Evolutionary conservation across 192 early-diverging fungal species (phyloP).

Genomic region (Entomortierella chlamydospora): DNA sequence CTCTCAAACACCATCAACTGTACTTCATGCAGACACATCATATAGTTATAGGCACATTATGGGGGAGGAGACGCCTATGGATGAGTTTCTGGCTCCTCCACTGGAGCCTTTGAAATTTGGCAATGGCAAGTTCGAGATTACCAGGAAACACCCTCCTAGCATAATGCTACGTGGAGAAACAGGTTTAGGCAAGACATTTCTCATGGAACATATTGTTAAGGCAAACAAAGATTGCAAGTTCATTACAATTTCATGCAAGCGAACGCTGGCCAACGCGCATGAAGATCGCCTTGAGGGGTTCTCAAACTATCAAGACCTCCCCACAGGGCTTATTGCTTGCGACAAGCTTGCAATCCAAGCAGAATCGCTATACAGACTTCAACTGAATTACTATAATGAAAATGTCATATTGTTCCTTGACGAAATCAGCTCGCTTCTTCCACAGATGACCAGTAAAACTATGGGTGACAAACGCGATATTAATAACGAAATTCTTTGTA

Average conservation of each 20-base stretch:
- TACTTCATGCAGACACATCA: constrained; percentile 7
- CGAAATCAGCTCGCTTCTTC: constrained; percentile 5
- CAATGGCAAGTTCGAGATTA: constrained; percentile 12
- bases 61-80: neutral
- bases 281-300: constrained; percentile 2
- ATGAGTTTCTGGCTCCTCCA: neutral
- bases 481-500: neutral
- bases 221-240: constrained; percentile 12
- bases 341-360: constrained; percentile 7
- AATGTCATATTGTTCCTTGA: constrained; percentile 10
- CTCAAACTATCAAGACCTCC: neutral
- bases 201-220: neutral
- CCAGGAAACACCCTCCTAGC: constrained; percentile 15
- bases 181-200: constrained; percentile 20
- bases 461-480: neutral
- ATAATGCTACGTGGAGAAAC: constrained; percentile 19
- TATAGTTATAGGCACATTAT: neutral
- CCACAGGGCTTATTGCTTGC: neutral
- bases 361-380: constrained; percentile 19
- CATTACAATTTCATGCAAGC: constrained; percentile 7
- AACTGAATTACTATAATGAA: neutral
- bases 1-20: neutral
- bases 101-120: constrained; percentile 13
- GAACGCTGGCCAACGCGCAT: constrained; percentile 12
- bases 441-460: constrained; percentile 2